Base-by-base conservation (phyloP, 306 rosid genomes). In the Vigna nakashimae region DNA sequence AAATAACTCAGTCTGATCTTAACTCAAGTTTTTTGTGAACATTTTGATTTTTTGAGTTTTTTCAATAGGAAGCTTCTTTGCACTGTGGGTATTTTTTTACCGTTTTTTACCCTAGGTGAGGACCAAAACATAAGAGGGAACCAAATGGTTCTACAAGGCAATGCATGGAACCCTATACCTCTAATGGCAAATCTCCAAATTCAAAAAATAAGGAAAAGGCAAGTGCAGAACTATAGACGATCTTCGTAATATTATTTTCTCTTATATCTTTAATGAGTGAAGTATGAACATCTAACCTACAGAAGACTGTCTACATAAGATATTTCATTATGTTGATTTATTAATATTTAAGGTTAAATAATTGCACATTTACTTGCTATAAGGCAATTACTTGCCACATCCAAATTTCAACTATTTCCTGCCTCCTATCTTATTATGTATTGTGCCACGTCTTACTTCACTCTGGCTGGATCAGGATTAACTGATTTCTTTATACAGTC, bases 401-500 rank as follows among this genome's bases (percentile, higher is more conserved):
- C 7, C 66, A 77, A 65, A 26, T 16, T 53, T 64, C 45, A 30
- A 45, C 82, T 63, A 70, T 75, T 30, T 48, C 32, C 55, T 48
- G 62, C 79, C 77, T 62, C 7, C 43, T 59, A 69, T 56, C 40
- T 48, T 51, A 22, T 66, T 24, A 17, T 16, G 51, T 13, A 77
- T 56, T 26, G 46, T 17, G 63, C 52, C 50, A 50, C 20, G 56
- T 58, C 34, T 70, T 71, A 74, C 75, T 77, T 76, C 86, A 77
- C 75, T 70, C 86, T 79, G 34, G 75, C 76, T 12, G 92, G 89
- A 59, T 57, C 75, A 72, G 91, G 76, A n/a, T 91, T 24, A 60
- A 91, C 86, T 8, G 98, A 84, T 85, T 91, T 92, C 87, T 84
- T 86, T 77, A 95, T 22, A 69, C 96, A 92, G 80, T 92, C 98